phyloP scores from a whole-genome alignment of 306 rosid genomes.

The Elaeagnus macrophylla region DNA sequence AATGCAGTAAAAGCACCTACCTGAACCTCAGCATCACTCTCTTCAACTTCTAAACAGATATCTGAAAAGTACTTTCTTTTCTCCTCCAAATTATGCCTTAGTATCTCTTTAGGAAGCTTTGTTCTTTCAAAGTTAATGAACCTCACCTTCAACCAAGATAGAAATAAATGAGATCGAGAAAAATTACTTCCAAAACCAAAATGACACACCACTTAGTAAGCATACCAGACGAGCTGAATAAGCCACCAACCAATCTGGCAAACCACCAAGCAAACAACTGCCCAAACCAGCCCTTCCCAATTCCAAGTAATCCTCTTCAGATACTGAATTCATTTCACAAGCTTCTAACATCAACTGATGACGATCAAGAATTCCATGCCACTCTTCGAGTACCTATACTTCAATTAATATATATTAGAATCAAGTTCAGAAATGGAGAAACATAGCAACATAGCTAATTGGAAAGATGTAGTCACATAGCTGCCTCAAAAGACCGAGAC shows the following conservation, averaged over 20 bases:
- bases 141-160: conserved; percentile 65
- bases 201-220: conserved; percentile 11
- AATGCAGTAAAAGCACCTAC: conserved; percentile 26
- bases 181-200: not conserved
- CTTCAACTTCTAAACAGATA: conserved; percentile 80
- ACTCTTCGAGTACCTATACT: conserved; percentile 72
- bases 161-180: conserved; percentile 6
- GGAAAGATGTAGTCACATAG: conserved; percentile 4
- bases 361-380: conserved; percentile 85
- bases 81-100: conserved; percentile 77
- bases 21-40: conserved; percentile 96
- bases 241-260: conserved; percentile 94
- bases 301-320: conserved; percentile 86
- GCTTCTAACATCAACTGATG: conserved; percentile 89
- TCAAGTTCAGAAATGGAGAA: conserved; percentile 2
- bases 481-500: conserved; percentile 4
- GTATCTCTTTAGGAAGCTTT: conserved; percentile 89
- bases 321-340: conserved; percentile 66
- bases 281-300: conserved; percentile 96
- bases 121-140: conserved; percentile 84
- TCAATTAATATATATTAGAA: conserved; percentile 20
- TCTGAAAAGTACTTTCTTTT: conserved; percentile 85
- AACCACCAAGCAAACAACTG: conserved; percentile 91
- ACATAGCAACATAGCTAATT: conserved; percentile 3
- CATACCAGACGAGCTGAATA: conserved; percentile 96